Base-by-base conservation (phyloP, 2,329 filamentous ascomycete species). In the Didymella pinodella region DNA sequence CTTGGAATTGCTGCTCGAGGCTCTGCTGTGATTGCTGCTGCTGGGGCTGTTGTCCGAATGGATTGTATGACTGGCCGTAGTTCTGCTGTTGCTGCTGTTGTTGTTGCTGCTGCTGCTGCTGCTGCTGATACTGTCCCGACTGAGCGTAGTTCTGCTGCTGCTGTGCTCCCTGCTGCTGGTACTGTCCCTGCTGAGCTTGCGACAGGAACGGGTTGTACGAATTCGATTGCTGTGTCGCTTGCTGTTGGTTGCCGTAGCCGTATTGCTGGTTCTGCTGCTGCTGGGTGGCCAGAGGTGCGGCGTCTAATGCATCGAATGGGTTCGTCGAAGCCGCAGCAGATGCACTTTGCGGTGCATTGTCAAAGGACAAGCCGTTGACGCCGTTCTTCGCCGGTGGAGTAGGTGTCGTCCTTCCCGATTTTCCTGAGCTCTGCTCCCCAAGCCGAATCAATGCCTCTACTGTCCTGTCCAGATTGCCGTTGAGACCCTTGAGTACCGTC, bases 381-480 rank as follows among this genome's bases (percentile, higher is more conserved):
- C 84, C 82, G 40, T 82, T 80, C 56, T 83, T 81, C 7, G 80
- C 79, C n/a, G 79, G 76, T 65, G 78, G 77, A 51, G 76, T 73
- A 26, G 76, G 73, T 56, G 82, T 82, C 59, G 78, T 80, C 31
- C 87, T 88, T 72, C 71, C 69, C 11, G 73, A 75, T 18, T 55
- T 69, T 18, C 50, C 67, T 8, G 67, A 64, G 44, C 69, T 72
- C 59, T 75, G 72, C 57, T 96, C 93, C 26, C 93, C 94, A 38
- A 97, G 79, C 65, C 92, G 86, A 56, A 95, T 87, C 70, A 99
- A 79, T 18, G 92, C 87, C 76, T 98, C 94, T 44, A 98, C 87
- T 0, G 94, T 88, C 75, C 87, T 90, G 67, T 97, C 92, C 57
- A 99, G 74, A 71, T 95, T 93, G 4, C 94, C 93, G 70, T 90